phyloP scores from a whole-genome alignment of 148 eudicot species.

The Silene latifolia region DNA sequence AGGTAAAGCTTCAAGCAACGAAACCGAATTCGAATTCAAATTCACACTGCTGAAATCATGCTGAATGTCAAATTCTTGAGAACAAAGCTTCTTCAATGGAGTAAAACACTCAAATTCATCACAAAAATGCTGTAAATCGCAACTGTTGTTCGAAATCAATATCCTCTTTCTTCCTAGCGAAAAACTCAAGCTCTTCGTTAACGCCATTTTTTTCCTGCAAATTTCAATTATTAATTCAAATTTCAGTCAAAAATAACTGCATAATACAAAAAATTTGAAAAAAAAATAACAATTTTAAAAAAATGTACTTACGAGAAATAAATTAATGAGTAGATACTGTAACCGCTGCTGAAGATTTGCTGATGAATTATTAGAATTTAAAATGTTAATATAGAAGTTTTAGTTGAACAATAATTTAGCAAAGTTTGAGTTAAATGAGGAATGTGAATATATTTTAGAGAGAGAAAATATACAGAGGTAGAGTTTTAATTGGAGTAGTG shows the following conservation, averaged over 20 bases:
- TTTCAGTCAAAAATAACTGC: background rate
- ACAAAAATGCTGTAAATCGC: constrained; percentile 29
- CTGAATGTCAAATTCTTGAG: background rate
- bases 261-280: background rate
- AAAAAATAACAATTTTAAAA: background rate
- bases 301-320: constrained; percentile 1
- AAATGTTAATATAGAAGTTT: background rate
- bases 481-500: background rate
- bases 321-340: background rate
- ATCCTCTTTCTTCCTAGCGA: constrained; percentile 72
- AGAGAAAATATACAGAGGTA: background rate
- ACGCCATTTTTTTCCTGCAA: constrained; percentile 33
- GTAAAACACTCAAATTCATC: constrained; percentile 29
- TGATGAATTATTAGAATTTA: background rate
- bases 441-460: background rate
- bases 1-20: constrained; percentile 61
- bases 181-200: constrained; percentile 44
- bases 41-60: background rate
- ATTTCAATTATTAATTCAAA: background rate
- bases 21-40: background rate
- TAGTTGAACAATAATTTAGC: background rate
- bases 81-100: constrained; percentile 36
- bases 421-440: constrained; percentile 11
- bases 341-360: constrained; percentile 21
- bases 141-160: constrained; percentile 29